Percentiles rank a stretch among this genome's conserved stretches.
These are phyloP conservation scores for Fusarium sp. DNA, from an alignment of 2,329 filamentous ascomycete species.

Conservation along the genomic window DNA sequence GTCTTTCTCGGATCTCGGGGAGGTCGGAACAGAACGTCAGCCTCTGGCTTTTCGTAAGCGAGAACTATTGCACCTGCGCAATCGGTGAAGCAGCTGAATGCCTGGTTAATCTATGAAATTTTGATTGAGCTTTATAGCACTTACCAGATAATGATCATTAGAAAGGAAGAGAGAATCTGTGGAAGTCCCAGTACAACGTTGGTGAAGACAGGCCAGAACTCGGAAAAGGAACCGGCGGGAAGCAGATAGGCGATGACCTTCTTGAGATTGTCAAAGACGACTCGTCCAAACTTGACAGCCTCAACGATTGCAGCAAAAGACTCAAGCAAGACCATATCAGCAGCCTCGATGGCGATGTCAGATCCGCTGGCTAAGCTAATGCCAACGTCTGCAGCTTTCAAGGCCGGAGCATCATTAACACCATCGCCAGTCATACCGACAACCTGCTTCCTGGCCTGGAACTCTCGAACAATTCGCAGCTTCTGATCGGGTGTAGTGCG, in stretches of 20 bases:
- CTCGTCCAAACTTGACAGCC: conserved; percentile 79
- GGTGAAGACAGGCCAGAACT: conserved; percentile 83
- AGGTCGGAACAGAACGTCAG: conserved; percentile 76
- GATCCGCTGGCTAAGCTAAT: conserved; percentile 86
- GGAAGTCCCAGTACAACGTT: conserved; percentile 80
- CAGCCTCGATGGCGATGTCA: conserved; percentile 85
- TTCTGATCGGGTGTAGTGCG: conserved; percentile 85
- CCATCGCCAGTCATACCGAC: conserved; percentile 90
- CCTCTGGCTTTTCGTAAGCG: conserved; percentile 83
- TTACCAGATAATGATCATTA: conserved; percentile 78
- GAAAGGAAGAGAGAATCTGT: conserved; percentile 79
- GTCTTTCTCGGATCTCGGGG: conserved; percentile 75
- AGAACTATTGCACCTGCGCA: conserved; percentile 80
- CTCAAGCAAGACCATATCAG: conserved; percentile 86
- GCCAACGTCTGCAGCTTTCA: conserved; percentile 84
- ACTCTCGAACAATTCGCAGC: conserved; percentile 81
- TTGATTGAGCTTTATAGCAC: conserved; percentile 4
- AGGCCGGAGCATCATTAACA: conserved; percentile 87
- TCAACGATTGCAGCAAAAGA: conserved; percentile 80
- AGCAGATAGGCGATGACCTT: conserved; percentile 75
- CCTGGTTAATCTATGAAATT: background rate
- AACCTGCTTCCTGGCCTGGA: conserved; percentile 77
- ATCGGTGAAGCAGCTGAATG: conserved; percentile 78
- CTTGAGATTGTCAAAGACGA: conserved; percentile 84
- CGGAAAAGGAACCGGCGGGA: conserved; percentile 79